Conservation (phyloP, 2,329 filamentous ascomycete species). For the Canariomyces notabilis region DNA sequence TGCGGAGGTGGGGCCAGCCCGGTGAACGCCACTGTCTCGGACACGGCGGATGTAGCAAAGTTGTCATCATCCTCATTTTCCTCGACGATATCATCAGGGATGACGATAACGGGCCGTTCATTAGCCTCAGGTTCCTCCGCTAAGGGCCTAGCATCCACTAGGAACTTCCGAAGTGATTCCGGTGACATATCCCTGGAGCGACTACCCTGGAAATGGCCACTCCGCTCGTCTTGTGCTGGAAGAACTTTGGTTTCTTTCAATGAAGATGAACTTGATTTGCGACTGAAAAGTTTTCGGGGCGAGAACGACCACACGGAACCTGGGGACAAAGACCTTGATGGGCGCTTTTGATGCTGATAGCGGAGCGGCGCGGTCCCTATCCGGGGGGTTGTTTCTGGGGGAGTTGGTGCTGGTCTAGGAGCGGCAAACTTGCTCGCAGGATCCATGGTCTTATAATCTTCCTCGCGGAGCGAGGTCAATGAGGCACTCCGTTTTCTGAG, state of each 20-base stretch:
- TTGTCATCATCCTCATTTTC: slow-evolving; percentile 57
- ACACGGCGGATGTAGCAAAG: slow-evolving; percentile 50
- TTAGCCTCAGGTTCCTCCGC: slow-evolving; percentile 30
- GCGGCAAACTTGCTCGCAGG: slow-evolving; percentile 70
- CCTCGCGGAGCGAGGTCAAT: slow-evolving; percentile 52
- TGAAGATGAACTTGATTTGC: slow-evolving; percentile 34
- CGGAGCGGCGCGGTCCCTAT: slow-evolving; percentile 31
- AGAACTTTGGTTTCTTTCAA: slow-evolving; percentile 23
- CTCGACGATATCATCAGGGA: slow-evolving; percentile 45
- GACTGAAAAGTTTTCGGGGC: slow-evolving; percentile 45
- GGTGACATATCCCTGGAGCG: slow-evolving; percentile 51
- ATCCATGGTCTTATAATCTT: slow-evolving; percentile 68
- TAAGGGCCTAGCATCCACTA: slow-evolving; percentile 41
- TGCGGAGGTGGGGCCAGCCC: slow-evolving; percentile 51
- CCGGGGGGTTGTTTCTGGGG: slow-evolving; percentile 38
- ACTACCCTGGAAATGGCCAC: slow-evolving; percentile 35
- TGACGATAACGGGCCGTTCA: slow-evolving; percentile 34
- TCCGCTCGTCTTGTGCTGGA: slow-evolving; percentile 29
- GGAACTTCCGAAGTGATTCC: slow-evolving; percentile 48
- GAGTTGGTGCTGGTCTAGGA: slow-evolving; percentile 54
- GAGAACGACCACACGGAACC: slow-evolving; percentile 43
- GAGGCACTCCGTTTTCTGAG: slow-evolving; percentile 60
- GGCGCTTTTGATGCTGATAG: slow-evolving; percentile 33
- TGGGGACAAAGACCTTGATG: slow-evolving; percentile 44
- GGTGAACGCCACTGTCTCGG: slow-evolving; percentile 42